Conservation (phyloP, 805 yeast species). For the Schwanniomyces vanrijiae region DNA sequence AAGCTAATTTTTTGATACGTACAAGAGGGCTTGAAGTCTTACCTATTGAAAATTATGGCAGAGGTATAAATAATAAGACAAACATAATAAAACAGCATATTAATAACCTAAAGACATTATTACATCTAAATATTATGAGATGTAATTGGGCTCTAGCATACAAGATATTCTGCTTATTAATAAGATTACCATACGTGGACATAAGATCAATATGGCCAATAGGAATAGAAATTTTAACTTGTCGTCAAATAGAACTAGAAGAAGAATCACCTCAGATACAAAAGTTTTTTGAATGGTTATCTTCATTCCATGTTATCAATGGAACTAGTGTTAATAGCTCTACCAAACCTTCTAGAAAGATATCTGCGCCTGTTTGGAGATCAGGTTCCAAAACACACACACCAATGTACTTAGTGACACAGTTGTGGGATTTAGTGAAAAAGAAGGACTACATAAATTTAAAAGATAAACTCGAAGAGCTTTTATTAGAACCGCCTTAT, state of each 20-base stretch:
- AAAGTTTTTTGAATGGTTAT: constrained; percentile 36
- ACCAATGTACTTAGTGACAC: constrained; percentile 40
- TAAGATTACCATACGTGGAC: constrained; percentile 51
- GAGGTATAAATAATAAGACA: constrained; percentile 1
- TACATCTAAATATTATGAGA: constrained; percentile 49
- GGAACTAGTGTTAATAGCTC: constrained; percentile 8
- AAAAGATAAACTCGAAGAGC: constrained; percentile 32
- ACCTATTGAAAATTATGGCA: constrained; percentile 12
- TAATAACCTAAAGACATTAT: constrained; percentile 37
- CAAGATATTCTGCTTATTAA: constrained; percentile 48
- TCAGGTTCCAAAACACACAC: constrained; percentile 40
- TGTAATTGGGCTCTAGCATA: constrained; percentile 59
- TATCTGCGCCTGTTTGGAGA: constrained; percentile 38
- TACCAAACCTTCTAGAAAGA: constrained; percentile 3
- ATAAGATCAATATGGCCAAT: constrained; percentile 61
- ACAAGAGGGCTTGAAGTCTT: constrained; percentile 23
- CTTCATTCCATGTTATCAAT: constrained; percentile 23
- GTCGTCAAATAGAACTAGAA: constrained; percentile 12
- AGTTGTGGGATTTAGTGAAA: constrained; percentile 43
- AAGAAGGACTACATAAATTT: constrained; percentile 34
- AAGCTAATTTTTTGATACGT: constrained; percentile 18
- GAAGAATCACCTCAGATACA: constrained; percentile 4
- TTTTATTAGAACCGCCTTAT: constrained; percentile 44
- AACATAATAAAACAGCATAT: constrained; percentile 25
- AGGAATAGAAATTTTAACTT: constrained; percentile 55